Conservation (phyloP, 495 filamentous ascomycete genomes). For the Clohesyomyces aquaticus region DNA sequence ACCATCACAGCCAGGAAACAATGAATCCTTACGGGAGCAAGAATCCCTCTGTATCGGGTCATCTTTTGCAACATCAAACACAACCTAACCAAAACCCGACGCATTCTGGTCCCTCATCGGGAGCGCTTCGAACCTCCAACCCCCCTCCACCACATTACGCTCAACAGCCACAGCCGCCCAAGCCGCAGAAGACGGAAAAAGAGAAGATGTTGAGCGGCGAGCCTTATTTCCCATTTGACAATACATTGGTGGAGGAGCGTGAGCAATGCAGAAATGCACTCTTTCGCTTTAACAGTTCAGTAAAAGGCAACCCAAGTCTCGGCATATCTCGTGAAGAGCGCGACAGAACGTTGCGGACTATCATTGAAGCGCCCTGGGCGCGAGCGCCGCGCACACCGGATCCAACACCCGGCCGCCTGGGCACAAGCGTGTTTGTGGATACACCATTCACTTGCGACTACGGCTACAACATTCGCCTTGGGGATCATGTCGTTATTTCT, state of each 20-base stretch:
- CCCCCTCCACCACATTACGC: slow-evolving; percentile 28
- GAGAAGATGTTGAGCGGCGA: slow-evolving; percentile 93
- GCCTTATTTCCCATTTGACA: slow-evolving; percentile 75
- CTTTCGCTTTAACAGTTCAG: slow-evolving; percentile 87
- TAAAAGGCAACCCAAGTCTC: slow-evolving; percentile 69
- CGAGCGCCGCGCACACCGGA: background rate
- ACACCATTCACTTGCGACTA: slow-evolving; percentile 94
- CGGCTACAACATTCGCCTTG: slow-evolving; percentile 90
- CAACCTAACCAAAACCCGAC: slow-evolving; percentile 18
- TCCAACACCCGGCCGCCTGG: slow-evolving; percentile 53
- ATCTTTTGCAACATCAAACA: slow-evolving; percentile 38
- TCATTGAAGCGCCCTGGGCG: slow-evolving; percentile 52
- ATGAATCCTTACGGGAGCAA: slow-evolving; percentile 31
- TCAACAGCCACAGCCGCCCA: slow-evolving; percentile 44
- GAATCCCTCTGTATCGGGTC: slow-evolving; percentile 30
- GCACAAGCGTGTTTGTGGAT: slow-evolving; percentile 78
- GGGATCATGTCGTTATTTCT: slow-evolving; percentile 82
- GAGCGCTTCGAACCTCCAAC: slow-evolving; percentile 1
- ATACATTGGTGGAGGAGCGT: slow-evolving; percentile 80
- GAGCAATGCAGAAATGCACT: slow-evolving; percentile 83
- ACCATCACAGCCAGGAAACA: slow-evolving; percentile 34
- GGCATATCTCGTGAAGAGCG: slow-evolving; percentile 79
- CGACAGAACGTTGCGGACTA: slow-evolving; percentile 75
- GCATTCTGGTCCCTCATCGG: slow-evolving; percentile 3
- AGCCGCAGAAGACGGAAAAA: slow-evolving; percentile 67